Evolutionary conservation across 495 filamentous ascomycete genomes (phyloP), one percentile per base, ranked within the genome.

Genomic region (Astrothelium macrocarpum): DNA sequence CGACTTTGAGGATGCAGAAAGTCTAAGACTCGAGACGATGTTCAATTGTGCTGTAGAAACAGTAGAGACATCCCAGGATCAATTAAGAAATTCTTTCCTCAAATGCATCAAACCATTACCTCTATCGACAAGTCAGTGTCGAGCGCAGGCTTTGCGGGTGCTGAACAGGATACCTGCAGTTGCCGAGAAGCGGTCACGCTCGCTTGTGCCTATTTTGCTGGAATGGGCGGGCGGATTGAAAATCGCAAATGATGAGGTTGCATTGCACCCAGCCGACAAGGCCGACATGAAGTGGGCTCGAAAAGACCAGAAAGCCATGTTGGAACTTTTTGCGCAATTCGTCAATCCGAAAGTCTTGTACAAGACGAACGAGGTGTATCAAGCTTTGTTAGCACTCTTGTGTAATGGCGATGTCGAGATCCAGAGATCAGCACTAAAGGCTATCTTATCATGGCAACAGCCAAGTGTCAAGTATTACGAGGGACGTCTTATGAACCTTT

Each of bases 381-480:
- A 81, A 2, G 84, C 85, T 25, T 76, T 97, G 10, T 76, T 94
- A 11, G 78, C 80, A 43, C 81, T 96, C 36, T 77, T 97, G 32
- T 83, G 84, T 23, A 92, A 95, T 68, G 95, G 92, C 61, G 92
- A 97, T 71, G 81, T 87, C 29, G 91, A 96, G 64, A 80, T 96
- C 18, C 94, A 99, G 68, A 90, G 89, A 63, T 80, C 82, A 65
- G 84, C 90, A 2, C 80, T 99, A 36, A 92, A 90, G 69, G 90
- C 88, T 32, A 82, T 99, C 25, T 81, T 94, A 53, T 84, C 91
- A 0, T 97, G 94, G 93, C 97, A 96, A 72, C 79, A 82, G 39
- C 78, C 87, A 1, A 83, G 79, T 20, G 78, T 99, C 58, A 80
- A 79, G 53, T 84, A 85, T 2, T 97, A 96, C 70, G 83, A 92